Evolutionary conservation across 257 asterid genomes (phyloP), one percentile per base, ranked within the genome.

Genomic region (Cinchona pubescens): DNA sequence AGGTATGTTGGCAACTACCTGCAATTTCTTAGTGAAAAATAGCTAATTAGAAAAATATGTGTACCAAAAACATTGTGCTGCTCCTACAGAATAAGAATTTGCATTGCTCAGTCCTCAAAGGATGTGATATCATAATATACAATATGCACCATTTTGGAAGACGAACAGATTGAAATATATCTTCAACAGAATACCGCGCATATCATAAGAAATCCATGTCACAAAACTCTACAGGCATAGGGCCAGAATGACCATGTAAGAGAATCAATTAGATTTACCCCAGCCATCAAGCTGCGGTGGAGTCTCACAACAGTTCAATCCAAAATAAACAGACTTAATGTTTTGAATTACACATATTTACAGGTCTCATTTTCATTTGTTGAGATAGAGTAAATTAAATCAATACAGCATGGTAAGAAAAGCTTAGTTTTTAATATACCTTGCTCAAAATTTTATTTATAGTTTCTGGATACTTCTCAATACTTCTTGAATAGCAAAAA

Each of bases 1-100:
- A 51, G 99, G 99, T 79, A 94, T 83, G 75, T 94, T 94, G 5
- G 99, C 90, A 13, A 92, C 97, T 75, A 95, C 99, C 99, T 92
- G 93, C 60, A 59, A 76, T 30, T 73, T 70, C 48, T 55, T 45
- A 32, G 59, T 62, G 59, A 37, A 25, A 51, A 25, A 34, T 25
- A 42, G 51, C 25, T 3, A 64, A 30, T 15, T 42, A 42, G 56
- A 9, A 15, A 40, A 69, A 5, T 45, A 32, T 58, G 40, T 64
- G 0, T 11, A 29, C 51, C 4, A 18, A 58, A 32, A 49, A 8
- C 3, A 49, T 4, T 37, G 23, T 25, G 27, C 53, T 23, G n/a
- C 71, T 34, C 16, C 25, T 21, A 27, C 27, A n/a, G 6, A 21
- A 35, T 19, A 29, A 43, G 43, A 29, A 45, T 35, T 29, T 18